phyloP scores from a whole-genome alignment of 225 moss, liverwort and hornwort species.

The Pseudisothecium myosuroides region DNA sequence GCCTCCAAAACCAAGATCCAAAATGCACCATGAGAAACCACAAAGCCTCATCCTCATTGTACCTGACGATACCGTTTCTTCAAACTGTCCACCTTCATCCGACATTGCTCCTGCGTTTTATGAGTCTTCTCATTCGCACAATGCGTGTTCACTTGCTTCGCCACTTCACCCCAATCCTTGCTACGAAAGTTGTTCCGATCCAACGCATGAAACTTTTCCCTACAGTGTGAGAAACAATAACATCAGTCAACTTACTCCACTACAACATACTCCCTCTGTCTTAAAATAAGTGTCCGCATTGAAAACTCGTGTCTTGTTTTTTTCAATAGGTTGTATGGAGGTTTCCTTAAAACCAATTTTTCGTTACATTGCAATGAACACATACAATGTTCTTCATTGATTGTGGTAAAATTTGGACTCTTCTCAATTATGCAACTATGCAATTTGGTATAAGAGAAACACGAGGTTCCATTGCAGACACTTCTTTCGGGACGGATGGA shows the following conservation, averaged over 20 bases:
- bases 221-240: neutral
- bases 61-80: conserved; percentile 67
- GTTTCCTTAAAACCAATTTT: neutral
- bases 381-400: neutral
- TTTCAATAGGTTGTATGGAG: neutral
- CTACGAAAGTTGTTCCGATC: conserved; percentile 64
- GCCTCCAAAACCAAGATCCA: neutral
- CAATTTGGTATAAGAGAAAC: neutral
- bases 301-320: neutral
- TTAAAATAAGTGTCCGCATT: neutral
- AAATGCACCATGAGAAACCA: neutral
- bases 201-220: conserved; percentile 57
- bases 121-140: conserved; percentile 49
- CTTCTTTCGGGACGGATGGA: too few species aligned
- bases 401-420: neutral
- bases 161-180: conserved; percentile 58
- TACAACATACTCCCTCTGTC: neutral
- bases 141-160: conserved; percentile 39
- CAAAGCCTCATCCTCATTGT: neutral
- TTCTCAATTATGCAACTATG: neutral
- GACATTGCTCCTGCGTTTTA: conserved; percentile 59
- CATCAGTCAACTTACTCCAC: neutral
- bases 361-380: neutral
- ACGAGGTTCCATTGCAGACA: neutral
- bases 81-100: conserved; percentile 65